These are phyloP conservation scores for Bryoglossum gracile DNA, from an alignment of 495 filamentous ascomycete species.

Conservation along the genomic window DNA sequence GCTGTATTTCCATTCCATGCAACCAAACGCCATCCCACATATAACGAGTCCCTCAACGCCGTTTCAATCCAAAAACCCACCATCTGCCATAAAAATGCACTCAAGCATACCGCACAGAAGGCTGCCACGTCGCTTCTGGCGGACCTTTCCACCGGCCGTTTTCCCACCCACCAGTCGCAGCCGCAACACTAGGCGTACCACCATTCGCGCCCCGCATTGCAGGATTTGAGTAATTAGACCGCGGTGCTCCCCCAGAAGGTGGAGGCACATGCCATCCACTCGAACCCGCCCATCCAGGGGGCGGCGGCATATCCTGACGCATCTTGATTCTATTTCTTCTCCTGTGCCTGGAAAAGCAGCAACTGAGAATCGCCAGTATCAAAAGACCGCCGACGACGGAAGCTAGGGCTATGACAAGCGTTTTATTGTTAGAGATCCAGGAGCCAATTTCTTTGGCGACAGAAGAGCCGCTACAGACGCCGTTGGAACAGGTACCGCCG, in stretches of 20 bases:
- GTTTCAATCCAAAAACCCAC: neutral
- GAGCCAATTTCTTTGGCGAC: constrained; percentile 50
- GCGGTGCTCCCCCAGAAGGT: no score
- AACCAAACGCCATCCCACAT: no score
- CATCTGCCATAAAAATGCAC: neutral
- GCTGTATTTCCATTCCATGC: no score
- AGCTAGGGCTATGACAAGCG: constrained; percentile 68
- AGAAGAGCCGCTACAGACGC: constrained; percentile 58
- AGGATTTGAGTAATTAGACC: no score
- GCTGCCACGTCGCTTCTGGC: constrained; percentile 15
- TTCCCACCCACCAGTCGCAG: constrained; percentile 5
- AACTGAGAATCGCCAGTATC: constrained; percentile 52
- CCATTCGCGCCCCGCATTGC: neutral
- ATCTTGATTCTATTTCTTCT: constrained; percentile 22
- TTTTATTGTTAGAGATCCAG: constrained; percentile 66
- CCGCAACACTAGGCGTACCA: neutral
- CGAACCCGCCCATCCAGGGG: constrained; percentile 4
- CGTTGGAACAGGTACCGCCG: constrained; percentile 71
- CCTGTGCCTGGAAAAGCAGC: constrained; percentile 50
- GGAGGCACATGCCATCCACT: neutral
- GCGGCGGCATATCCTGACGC: constrained; percentile 1
- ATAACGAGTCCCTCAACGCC: no score
- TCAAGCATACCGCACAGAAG: constrained; percentile 22
- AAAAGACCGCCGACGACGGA: constrained; percentile 61
- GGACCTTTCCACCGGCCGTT: constrained; percentile 7